Evolutionary conservation across 257 asterid genomes (phyloP), one percentile per base, ranked within the genome.

Genomic region (Marsdenia floribunda): DNA sequence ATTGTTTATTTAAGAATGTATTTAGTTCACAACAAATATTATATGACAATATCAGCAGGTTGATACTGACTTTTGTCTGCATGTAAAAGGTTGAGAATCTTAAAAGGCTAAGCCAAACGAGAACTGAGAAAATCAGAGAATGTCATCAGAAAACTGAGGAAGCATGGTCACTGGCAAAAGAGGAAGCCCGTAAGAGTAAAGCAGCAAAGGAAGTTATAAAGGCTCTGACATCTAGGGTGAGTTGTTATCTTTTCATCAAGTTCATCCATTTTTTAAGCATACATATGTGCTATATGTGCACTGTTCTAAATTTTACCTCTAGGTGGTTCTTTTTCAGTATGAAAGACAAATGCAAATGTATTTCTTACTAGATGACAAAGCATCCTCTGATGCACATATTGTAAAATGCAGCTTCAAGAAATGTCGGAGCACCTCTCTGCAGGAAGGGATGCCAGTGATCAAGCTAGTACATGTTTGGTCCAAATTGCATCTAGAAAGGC

Each of bases 121-220:
- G 86, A 78, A 71, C 78, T 38, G 84, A 86, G 76, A 82, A 80
- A 86, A 83, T 86, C 66, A 71, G 68, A 72, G 86, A 82, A 77
- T 75, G 83, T 60, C 79, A 47, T 55, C 75, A 73, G 61, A 84
- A 84, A 76, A 63, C 76, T 33, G 81, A 80, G 78, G 88, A 83
- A 72, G 83, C 83, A 18, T 84, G 90, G 90, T 73, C 82, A 44
- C 71, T 86, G 38, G 90, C 90, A 9, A 83, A 78, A 75, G 90
- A 76, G 77, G 88, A 86, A 86, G 86, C 85, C 50, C 72, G 75
- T 74, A 83, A 83, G 79, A 77, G 79, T 76, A 83, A 83, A 80
- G 90, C 86, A 67, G 86, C 90, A 29, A 86, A 83, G 79, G 90
- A 84, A 79, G 86, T 82, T 33, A 84, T 86, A 50, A 82, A 79